Percentiles rank a stretch among this genome's conserved stretches.
These are phyloP conservation scores for Parietaria judaica DNA, from an alignment of 306 rosid genomes.

Conservation along the genomic window DNA sequence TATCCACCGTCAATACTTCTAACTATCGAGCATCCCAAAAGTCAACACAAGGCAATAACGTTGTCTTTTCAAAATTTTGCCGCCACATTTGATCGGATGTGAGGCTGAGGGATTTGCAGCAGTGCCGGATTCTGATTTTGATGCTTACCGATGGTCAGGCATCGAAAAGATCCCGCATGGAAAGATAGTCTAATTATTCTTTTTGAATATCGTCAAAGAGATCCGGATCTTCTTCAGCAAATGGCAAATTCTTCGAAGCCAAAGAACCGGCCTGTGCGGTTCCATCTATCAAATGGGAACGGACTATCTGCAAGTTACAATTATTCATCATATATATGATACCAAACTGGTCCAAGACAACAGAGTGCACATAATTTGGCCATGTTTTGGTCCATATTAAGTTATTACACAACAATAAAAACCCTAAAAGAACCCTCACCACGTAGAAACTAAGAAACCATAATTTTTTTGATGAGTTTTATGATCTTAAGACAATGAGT, in stretches of 20 bases:
- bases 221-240: conserved; percentile 35
- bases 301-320: conserved; percentile 52
- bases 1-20: not conserved
- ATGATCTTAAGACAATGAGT: too few species aligned
- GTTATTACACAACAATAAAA: too few species aligned
- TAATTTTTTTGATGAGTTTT: too few species aligned
- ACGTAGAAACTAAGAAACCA: too few species aligned
- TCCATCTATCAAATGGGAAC: conserved; percentile 57
- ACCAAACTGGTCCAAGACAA: too few species aligned
- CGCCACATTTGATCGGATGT: not conserved
- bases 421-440: too few species aligned
- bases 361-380: too few species aligned
- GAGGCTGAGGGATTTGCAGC: not conserved
- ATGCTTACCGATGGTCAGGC: not conserved
- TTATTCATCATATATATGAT: too few species aligned
- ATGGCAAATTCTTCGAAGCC: conserved; percentile 25
- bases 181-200: conserved; percentile 3
- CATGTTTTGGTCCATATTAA: too few species aligned
- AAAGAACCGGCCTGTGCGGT: conserved; percentile 43
- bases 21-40: not conserved
- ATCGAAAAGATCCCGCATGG: conserved; percentile 1
- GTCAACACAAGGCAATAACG: not conserved
- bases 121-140: conserved; percentile 3
- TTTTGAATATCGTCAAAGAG: conserved; percentile 39
- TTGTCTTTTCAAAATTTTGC: not conserved